Evolutionary conservation across 148 eudicot species (phyloP).

Genomic region (Nepenthes mirabilis): DNA sequence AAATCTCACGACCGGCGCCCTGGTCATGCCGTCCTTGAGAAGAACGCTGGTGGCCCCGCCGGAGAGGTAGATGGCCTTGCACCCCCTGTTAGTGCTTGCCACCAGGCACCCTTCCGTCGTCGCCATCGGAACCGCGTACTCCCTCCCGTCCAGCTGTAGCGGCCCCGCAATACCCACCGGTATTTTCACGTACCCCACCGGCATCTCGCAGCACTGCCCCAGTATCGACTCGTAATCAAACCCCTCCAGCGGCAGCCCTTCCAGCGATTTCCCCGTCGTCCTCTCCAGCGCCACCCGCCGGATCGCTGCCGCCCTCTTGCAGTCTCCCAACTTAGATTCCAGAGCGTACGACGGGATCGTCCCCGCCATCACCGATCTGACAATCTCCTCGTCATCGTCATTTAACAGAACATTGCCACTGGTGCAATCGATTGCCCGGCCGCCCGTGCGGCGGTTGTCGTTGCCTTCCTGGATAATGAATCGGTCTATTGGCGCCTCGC

Average conservation of each 20-base stretch:
- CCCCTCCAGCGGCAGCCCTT: slow-evolving; percentile 7
- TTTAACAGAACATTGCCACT: background rate
- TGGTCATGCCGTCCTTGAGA: slow-evolving; percentile 6
- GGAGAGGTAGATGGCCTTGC: slow-evolving; percentile 2
- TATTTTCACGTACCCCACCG: slow-evolving; percentile 8
- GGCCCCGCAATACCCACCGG: slow-evolving; percentile 8
- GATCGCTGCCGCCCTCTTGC: slow-evolving; percentile 6
- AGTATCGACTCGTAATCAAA: slow-evolving; percentile 9
- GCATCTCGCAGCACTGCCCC: slow-evolving; percentile 12
- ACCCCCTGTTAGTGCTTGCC: slow-evolving; percentile 7
- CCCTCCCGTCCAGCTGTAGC: slow-evolving; percentile 1
- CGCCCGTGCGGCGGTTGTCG: too few relatives aligned
- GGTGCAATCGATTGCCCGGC: background rate
- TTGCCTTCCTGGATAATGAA: background rate
- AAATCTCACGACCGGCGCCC: slow-evolving; percentile 7
- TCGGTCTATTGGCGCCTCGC: background rate
- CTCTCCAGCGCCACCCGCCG: slow-evolving; percentile 4
- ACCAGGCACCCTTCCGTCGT: slow-evolving; percentile 7
- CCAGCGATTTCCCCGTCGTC: slow-evolving; percentile 5
- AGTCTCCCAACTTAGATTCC: slow-evolving; percentile 6
- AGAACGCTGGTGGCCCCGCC: slow-evolving; percentile 6
- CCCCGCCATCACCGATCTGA: slow-evolving; percentile 3
- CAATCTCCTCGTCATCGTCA: slow-evolving; percentile 3
- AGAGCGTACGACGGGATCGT: slow-evolving; percentile 4
- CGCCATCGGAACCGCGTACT: slow-evolving; percentile 5